Evolutionary conservation across 768 basidiomycete species (phyloP).

Genomic region (Pulveroboletus frians): DNA sequence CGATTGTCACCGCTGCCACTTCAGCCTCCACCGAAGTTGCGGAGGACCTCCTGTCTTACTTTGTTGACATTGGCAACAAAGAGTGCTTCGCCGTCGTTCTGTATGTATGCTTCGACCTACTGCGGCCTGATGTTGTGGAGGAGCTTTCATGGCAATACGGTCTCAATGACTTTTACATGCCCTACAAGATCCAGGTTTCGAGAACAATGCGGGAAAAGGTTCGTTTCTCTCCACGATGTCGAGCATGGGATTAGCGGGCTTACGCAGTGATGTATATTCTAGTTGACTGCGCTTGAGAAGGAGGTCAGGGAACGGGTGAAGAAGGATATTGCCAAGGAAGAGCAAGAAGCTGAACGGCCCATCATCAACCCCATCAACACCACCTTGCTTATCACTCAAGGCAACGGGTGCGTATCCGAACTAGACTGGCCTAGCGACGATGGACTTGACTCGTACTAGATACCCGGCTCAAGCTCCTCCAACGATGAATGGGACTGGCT

Average conservation of each 20-base stretch:
- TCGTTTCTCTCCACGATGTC: constrained; percentile 5
- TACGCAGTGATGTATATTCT: not conserved
- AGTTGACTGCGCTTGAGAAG: constrained; percentile 80
- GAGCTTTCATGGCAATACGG: constrained; percentile 96
- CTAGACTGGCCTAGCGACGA: not conserved
- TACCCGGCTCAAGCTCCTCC: constrained; percentile 62
- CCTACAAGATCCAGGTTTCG: constrained; percentile 86
- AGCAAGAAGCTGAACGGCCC: constrained; percentile 78
- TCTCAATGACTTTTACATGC: constrained; percentile 96
- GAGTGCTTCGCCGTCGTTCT: constrained; percentile 92
- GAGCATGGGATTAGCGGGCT: constrained; percentile 7
- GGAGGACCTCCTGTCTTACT: constrained; percentile 93
- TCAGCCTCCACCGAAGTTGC: constrained; percentile 84
- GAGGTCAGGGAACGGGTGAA: constrained; percentile 83
- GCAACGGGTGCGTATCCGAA: constrained; percentile 44
- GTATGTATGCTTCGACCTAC: constrained; percentile 92
- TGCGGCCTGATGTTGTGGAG: constrained; percentile 87
- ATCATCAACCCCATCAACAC: constrained; percentile 80
- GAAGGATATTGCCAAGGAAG: constrained; percentile 85
- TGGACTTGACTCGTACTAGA: constrained; percentile 31
- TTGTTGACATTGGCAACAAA: constrained; percentile 97
- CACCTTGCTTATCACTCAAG: constrained; percentile 67
- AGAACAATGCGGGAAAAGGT: constrained; percentile 76
- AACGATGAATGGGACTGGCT: constrained; percentile 48
- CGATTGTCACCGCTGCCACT: constrained; percentile 87